Evolutionary conservation across 148 eudicot species (phyloP), one percentile per base, ranked within the genome.

Genomic region (Cornus controversa): DNA sequence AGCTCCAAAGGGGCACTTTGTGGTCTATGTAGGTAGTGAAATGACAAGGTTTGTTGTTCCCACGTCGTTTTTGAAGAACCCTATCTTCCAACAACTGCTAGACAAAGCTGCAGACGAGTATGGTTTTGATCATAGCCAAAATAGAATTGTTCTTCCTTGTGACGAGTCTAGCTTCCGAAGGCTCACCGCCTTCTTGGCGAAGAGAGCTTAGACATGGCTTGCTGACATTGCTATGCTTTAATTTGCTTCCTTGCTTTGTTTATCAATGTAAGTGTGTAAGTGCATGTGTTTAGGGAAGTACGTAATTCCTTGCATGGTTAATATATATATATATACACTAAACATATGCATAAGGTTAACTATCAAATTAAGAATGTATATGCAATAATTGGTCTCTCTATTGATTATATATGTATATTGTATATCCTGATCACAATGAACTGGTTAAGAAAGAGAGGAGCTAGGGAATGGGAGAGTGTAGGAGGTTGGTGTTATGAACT

Each of bases 1-100:
- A 78, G 87, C 91, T 42, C 87, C 91, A 69, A 89, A 82, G 72
- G 94, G 94, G 13, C 91, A 91, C 67, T 91, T 91, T 75, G 94
- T 91, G 85, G 94, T 91, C 78, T 91, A 91, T 40, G 94, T 91
- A 67, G 94, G 91, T 0, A 65, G 64, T 66, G 84, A 84, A 53
- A 80, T 83, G 92, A 85, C 68, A 70, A 83, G 92, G 71, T 87
- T 69, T 76, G 86, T 91, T 8, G 65, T 87, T 68, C 95, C 95
- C 5, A 84, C 79, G 1, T 79, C 66, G 22, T 83, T 65, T 64
- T 85, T 91, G 88, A 86, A 82, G 67, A 87, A 75, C 72, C 78
- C 89, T 6, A 37, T 77, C 27, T 89, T 91, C 67, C 92, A 88
- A 53, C 58, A 79, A 57, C 78, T 89, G 78, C 81, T 91, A 18